These are phyloP conservation scores for Ophiosphaerella herpotricha DNA, from an alignment of 2,329 filamentous ascomycete species.

Conservation along the genomic window DNA sequence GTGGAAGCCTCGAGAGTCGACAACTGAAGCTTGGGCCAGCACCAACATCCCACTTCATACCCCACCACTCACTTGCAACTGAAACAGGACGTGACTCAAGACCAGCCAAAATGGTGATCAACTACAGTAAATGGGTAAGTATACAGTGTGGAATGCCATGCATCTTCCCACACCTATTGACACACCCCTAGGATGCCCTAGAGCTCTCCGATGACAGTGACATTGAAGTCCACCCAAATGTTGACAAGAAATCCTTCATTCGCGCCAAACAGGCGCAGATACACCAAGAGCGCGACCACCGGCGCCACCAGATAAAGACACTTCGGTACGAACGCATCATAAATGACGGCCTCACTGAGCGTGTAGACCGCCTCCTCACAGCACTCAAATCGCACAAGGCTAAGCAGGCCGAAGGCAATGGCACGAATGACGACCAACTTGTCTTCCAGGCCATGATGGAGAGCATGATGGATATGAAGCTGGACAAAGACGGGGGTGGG, in stretches of 20 bases:
- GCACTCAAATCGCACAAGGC: conserved; percentile 75
- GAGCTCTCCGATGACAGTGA: conserved; percentile 98
- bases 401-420: conserved; percentile 34
- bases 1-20: too few species aligned
- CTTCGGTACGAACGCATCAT: conserved; percentile 90
- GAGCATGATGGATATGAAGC: conserved; percentile 61
- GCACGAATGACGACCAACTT: conserved; percentile 68
- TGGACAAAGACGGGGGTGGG: conserved; percentile 52
- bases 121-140: conserved; percentile 74
- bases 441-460: conserved; percentile 91
- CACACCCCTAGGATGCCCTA: conserved; percentile 69
- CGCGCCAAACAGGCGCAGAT: conserved; percentile 98
- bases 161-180: too few species aligned
- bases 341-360: conserved; percentile 86
- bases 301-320: conserved; percentile 86
- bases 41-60: conserved; percentile 20
- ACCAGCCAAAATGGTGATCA: conserved; percentile 57
- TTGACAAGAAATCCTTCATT: conserved; percentile 98
- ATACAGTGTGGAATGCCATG: too few species aligned
- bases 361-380: conserved; percentile 78
- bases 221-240: conserved; percentile 97
- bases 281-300: conserved; percentile 84
- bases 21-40: conserved; percentile 8
- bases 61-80: conserved; percentile 25
- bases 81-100: conserved; percentile 3